phyloP scores from a whole-genome alignment of 306 rosid species.

The Vachellia pachyceras region DNA sequence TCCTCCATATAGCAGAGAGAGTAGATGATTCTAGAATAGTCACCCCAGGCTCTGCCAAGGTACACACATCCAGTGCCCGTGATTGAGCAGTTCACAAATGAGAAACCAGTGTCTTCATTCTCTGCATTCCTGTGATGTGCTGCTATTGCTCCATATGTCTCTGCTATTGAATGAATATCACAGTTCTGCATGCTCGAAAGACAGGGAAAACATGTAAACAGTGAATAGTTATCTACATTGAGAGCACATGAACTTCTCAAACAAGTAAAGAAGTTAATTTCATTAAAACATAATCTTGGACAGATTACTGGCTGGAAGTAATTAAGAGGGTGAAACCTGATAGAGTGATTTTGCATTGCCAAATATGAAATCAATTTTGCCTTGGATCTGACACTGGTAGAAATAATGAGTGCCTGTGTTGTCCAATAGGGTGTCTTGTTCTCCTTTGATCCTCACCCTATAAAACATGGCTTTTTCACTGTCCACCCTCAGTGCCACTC shows the following conservation, averaged over 20 bases:
- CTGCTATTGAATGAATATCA: slow-evolving; percentile 62
- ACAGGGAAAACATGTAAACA: background rate
- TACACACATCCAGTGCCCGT: slow-evolving; percentile 65
- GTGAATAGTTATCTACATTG: background rate
- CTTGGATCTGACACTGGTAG: slow-evolving; percentile 67
- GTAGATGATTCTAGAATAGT: slow-evolving; percentile 73
- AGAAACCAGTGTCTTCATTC: slow-evolving; percentile 68
- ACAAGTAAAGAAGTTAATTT: background rate
- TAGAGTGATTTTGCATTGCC: slow-evolving; percentile 82
- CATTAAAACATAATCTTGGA: background rate
- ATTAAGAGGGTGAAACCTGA: slow-evolving; percentile 48
- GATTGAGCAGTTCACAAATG: slow-evolving; percentile 72
- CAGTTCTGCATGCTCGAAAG: slow-evolving; percentile 56
- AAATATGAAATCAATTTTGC: slow-evolving; percentile 82
- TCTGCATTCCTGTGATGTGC: slow-evolving; percentile 78
- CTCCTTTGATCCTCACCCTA: slow-evolving; percentile 66
- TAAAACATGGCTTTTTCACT: slow-evolving; percentile 89
- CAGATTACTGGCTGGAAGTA: background rate
- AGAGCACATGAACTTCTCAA: background rate
- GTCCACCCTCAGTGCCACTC: slow-evolving; percentile 79
- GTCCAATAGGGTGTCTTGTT: slow-evolving; percentile 88
- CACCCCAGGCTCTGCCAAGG: slow-evolving; percentile 96
- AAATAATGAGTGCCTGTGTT: slow-evolving; percentile 78
- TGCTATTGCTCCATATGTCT: slow-evolving; percentile 81
- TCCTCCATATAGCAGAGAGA: slow-evolving; percentile 60